Percentiles rank a stretch among this genome's conserved stretches.
Evolutionary conservation across 1,139 yeast species (phyloP).

Genomic region (Starmera stellimalicola): DNA sequence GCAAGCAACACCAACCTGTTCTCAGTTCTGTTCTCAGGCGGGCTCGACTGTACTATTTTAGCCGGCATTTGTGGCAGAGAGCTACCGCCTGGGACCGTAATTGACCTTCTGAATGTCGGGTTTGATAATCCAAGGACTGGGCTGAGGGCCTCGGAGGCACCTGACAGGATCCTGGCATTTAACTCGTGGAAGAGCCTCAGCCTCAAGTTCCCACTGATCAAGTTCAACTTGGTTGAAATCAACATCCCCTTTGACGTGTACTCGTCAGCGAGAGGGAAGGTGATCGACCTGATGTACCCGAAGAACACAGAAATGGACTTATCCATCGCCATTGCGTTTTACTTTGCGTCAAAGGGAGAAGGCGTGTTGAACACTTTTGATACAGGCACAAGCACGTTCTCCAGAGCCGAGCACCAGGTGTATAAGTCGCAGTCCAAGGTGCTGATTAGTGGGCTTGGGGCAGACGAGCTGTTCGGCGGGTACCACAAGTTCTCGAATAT

Average conservation of each 20-base stretch:
- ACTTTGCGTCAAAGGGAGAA: slow-evolving; percentile 67
- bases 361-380: slow-evolving; percentile 21
- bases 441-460: slow-evolving; percentile 89
- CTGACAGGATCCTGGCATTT: slow-evolving; percentile 70
- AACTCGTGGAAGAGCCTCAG: slow-evolving; percentile 49
- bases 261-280: slow-evolving; percentile 39
- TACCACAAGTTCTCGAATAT: slow-evolving; percentile 39
- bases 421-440: slow-evolving; percentile 56
- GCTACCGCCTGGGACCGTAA: slow-evolving; percentile 19
- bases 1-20: slow-evolving; percentile 22
- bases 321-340: slow-evolving; percentile 90
- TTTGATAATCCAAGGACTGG: slow-evolving; percentile 85
- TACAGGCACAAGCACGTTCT: slow-evolving; percentile 6
- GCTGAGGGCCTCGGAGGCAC: slow-evolving; percentile 51
- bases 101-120: slow-evolving; percentile 89
- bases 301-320: slow-evolving; percentile 89
- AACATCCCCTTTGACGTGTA: slow-evolving; percentile 67
- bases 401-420: slow-evolving; percentile 2
- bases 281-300: slow-evolving; percentile 66
- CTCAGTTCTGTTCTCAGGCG: slow-evolving; percentile 84
- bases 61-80: slow-evolving; percentile 35
- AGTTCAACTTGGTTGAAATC: slow-evolving; percentile 50
- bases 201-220: slow-evolving; percentile 26
- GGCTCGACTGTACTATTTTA: slow-evolving; percentile 80
- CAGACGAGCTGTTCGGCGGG: slow-evolving; percentile 93